Conservation (phyloP, 805 yeast species). For the Saccharomycopsis synnaedendra region DNA sequence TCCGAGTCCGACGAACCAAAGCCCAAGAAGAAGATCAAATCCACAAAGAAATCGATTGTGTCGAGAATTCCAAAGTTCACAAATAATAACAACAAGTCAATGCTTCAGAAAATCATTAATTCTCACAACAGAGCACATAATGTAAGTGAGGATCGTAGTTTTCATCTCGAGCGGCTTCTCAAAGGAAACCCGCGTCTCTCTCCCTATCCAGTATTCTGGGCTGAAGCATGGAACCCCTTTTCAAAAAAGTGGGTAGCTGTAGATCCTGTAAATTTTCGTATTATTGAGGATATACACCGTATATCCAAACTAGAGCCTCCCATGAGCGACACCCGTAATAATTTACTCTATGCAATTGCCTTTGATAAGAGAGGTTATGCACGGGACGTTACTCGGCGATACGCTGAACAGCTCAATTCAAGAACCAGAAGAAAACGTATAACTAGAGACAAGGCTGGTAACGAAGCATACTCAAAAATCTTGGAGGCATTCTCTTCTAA, state of each 20-base stretch:
- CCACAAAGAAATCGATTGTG: background rate
- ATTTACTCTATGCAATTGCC: slow-evolving; percentile 65
- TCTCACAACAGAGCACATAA: slow-evolving; percentile 1
- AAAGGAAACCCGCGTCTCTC: slow-evolving; percentile 16
- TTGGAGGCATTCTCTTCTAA: slow-evolving; percentile 16
- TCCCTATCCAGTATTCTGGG: slow-evolving; percentile 75
- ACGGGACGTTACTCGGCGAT: slow-evolving; percentile 78
- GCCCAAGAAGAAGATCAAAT: background rate
- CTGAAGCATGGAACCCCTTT: slow-evolving; percentile 81
- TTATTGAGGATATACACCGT: slow-evolving; percentile 50
- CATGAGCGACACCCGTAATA: slow-evolving; percentile 40
- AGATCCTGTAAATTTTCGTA: slow-evolving; percentile 61
- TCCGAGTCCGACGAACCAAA: background rate
- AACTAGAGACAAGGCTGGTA: slow-evolving; percentile 43
- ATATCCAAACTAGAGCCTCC: slow-evolving; percentile 68
- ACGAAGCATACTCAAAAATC: slow-evolving; percentile 43
- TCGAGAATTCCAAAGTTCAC: slow-evolving; percentile 17
- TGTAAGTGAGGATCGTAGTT: background rate
- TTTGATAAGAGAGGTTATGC: slow-evolving; percentile 55
- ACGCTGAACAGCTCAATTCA: slow-evolving; percentile 59
- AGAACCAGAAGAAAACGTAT: slow-evolving; percentile 67
- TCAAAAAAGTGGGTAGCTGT: slow-evolving; percentile 70
- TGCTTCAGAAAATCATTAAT: slow-evolving; percentile 19
- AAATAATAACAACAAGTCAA: slow-evolving; percentile 10
- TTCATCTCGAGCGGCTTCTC: slow-evolving; percentile 16